Evolutionary conservation across 441 rosid species (phyloP).

Genomic region (Arabidopsis lyrata): DNA sequence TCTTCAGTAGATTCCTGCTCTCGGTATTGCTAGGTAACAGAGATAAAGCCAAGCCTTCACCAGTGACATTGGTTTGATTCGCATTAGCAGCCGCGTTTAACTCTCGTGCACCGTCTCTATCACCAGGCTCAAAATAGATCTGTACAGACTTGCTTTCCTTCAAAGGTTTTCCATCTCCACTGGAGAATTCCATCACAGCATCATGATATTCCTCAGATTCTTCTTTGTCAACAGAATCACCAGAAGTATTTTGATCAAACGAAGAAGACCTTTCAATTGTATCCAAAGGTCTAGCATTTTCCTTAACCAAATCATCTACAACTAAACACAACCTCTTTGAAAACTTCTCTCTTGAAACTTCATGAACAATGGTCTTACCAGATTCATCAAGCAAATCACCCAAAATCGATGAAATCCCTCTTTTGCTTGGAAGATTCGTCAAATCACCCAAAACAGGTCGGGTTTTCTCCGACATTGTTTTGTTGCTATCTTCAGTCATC

Average conservation of each 20-base stretch:
- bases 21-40: conserved; percentile 40
- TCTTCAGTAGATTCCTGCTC: conserved; percentile 41
- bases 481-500: conserved; percentile 63
- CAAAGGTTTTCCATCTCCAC: conserved; percentile 31
- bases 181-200: conserved; percentile 25
- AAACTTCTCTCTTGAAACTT: conserved; percentile 40
- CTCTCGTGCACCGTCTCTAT: conserved; percentile 47
- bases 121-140: conserved; percentile 47
- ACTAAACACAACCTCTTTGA: conserved; percentile 54
- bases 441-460: conserved; percentile 61
- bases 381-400: conserved; percentile 46
- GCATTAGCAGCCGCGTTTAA: conserved; percentile 31
- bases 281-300: conserved; percentile 37
- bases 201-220: conserved; percentile 33
- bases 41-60: conserved; percentile 31
- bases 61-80: conserved; percentile 31
- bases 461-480: conserved; percentile 20
- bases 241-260: conserved; percentile 32
- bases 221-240: conserved; percentile 31
- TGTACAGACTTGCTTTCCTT: conserved; percentile 36
- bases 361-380: conserved; percentile 29
- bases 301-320: conserved; percentile 55
- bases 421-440: conserved; percentile 58
- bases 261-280: conserved; percentile 25
- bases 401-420: conserved; percentile 52